Base-by-base conservation (phyloP, 192 early-diverging fungal species). In the Backusella tarrabulga region DNA sequence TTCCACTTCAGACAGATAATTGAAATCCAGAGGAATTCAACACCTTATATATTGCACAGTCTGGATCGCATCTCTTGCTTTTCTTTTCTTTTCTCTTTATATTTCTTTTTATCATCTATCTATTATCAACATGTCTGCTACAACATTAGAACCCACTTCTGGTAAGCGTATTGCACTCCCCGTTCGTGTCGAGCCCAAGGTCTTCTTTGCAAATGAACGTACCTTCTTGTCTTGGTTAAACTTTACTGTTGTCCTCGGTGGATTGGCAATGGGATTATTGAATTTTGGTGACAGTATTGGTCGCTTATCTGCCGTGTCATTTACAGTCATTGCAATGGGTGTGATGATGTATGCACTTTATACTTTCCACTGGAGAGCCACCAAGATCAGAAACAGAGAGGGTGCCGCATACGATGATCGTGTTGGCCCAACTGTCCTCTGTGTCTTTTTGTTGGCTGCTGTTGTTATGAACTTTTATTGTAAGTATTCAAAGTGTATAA, bases 151-250 rank as follows among this genome's bases (percentile, higher is more conserved):
- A 75, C 63, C 74, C 11, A 75, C 63, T 34, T 21, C 35, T 21
- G 63, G 63, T 54, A 93, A 90, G 84, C 91, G 93, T 21, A 93
- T 95, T 70, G 92, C 89, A 34, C 79, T 93, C 6, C 93, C 93
- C 3, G 86, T 92, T 38, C 88, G 92, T 7, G 88, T 95, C n/a
- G 93, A 96, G 52, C 95, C 95, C 73, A 98, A 98, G 76, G 93
- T 97, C 14, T 97, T 96, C 80, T 97, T 98, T 83, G 95, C 95
- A 38, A 98, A 98, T 79, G 96, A 97, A 84, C 89, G 96, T 23
- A 97, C 96, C 1, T 96, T 97, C 72, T 84, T 97, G 50, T 91
- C 95, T 4, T 97, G 95, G 95, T 86, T 96, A 50, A 93, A 94
- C 77, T 95, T 96, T 82, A 88, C 92, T 8, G 90, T 92, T 41